phyloP scores from a whole-genome alignment of 352 stramenopile species.

The Elongisporangium anandrum region DNA sequence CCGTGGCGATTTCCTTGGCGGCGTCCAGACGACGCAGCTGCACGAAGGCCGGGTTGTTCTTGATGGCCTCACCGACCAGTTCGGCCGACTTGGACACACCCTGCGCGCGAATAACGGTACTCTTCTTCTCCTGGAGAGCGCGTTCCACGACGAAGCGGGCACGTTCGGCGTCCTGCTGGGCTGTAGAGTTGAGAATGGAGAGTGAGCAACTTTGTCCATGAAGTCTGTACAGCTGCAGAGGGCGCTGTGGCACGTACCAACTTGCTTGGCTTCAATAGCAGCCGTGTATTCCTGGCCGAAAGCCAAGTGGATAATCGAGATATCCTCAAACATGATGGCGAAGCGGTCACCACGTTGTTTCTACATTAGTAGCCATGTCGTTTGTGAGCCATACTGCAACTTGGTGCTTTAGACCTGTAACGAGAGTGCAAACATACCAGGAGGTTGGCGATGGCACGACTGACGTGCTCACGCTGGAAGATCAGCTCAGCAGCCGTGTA shows the following conservation, averaged over 20 bases:
- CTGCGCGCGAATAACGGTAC: slow-evolving; percentile 95
- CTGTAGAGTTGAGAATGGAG: slow-evolving; percentile 25
- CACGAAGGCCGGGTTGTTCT: slow-evolving; percentile 99
- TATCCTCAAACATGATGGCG: slow-evolving; percentile 95
- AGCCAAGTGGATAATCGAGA: slow-evolving; percentile 98
- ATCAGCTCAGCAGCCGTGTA: slow-evolving; percentile 99
- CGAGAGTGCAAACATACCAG: slow-evolving; percentile 60
- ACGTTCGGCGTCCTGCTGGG: slow-evolving; percentile 98
- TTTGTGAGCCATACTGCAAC: slow-evolving; percentile 24
- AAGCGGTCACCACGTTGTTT: slow-evolving; percentile 88
- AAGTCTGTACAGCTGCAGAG: background rate
- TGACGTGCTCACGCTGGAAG: slow-evolving; percentile 98
- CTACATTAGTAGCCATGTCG: slow-evolving; percentile 29
- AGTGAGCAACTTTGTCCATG: background rate
- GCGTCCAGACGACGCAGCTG: slow-evolving; percentile 98
- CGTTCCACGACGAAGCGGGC: slow-evolving; percentile 98
- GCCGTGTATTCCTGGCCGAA: slow-evolving; percentile 99
- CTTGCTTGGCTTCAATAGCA: slow-evolving; percentile 99
- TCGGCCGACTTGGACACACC: slow-evolving; percentile 98
- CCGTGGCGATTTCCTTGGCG: slow-evolving; percentile 97
- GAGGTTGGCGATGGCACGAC: slow-evolving; percentile 91
- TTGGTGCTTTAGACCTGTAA: background rate
- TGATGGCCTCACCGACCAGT: slow-evolving; percentile 98
- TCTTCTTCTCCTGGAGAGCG: slow-evolving; percentile 99
- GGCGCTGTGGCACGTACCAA: slow-evolving; percentile 46